Evolutionary conservation across 202 grass and related monocot genomes (phyloP), one percentile per base, ranked within the genome.

Genomic region (Eragrostis tef): DNA sequence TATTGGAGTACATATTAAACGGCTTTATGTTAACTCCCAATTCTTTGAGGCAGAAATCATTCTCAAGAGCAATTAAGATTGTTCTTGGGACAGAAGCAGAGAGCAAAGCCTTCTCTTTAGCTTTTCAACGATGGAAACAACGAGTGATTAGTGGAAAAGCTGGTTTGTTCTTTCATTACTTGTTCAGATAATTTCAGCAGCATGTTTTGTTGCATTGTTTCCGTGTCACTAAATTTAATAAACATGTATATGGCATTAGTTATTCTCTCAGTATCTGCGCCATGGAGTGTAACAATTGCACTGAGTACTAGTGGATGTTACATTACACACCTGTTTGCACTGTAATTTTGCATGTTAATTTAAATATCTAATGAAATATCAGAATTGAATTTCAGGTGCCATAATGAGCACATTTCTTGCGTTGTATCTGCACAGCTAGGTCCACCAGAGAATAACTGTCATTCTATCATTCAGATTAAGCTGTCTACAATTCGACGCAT

Each of bases 61-160:
- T 84, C 93, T 96, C 96, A 92, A 95, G 80, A 91, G 89, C 93
- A 69, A 87, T 90, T 90, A 99, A 93, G 78, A 48, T 96, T 90
- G 93, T 82, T 86, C 90, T 99, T 87, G 89, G 76, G 85, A 89
- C 89, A 83, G 90, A 99, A 90, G 89, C 85, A 73, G 96, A 92
- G 89, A 89, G 89, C 89, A 93, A 91, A 90, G 74, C 71, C 60
- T 99, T 99, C 86, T 87, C 54, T 83, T 77, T 81, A 78, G 83
- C 90, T 84, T 93, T 93, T 80, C 85, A 96, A 76, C 81, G 89
- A 86, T 99, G 89, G 93, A 99, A 99, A 82, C 86, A 91, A 9
- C 79, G 69, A 81, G 78, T 62, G 67, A 84, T 83, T 82, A 64
- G 78, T 85, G 86, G 66, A 77, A 87, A 84, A 89, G 54, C 67